phyloP scores from a whole-genome alignment of 2,329 filamentous ascomycete genomes.

The Rutstroemia sp. region DNA sequence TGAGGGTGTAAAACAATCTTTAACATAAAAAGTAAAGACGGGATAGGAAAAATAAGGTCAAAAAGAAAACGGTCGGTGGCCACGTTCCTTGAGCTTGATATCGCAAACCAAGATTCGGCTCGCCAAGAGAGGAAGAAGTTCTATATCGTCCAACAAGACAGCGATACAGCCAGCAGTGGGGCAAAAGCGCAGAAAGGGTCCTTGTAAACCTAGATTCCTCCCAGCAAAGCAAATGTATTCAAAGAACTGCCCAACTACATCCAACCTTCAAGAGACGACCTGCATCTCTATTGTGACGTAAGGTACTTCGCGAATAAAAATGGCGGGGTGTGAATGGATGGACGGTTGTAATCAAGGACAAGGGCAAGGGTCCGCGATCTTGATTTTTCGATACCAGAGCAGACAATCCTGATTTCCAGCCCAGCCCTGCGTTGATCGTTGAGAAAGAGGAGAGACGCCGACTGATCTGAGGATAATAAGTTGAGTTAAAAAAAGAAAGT shows the following conservation, averaged over 20 bases:
- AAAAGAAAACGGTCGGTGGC: background rate
- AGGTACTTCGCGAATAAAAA: background rate
- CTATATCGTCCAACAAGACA: background rate
- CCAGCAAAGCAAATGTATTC: background rate
- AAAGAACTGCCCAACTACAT: constrained; percentile 4
- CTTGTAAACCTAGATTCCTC: background rate
- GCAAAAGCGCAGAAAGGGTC: background rate
- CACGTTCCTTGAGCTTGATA: constrained; percentile 7
- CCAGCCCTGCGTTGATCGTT: too few relatives aligned
- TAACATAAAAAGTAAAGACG: background rate
- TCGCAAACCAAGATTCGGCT: background rate
- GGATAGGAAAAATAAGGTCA: background rate
- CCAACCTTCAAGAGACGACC: constrained; percentile 11
- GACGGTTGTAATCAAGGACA: background rate
- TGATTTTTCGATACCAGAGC: background rate
- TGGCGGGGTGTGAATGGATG: background rate
- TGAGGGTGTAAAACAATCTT: background rate
- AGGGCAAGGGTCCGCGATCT: background rate
- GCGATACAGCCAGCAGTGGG: background rate
- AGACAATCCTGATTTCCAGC: too few relatives aligned
- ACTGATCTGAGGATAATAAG: too few relatives aligned
- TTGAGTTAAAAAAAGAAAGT: too few relatives aligned
- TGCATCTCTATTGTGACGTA: constrained; percentile 19
- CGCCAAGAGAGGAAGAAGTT: background rate
- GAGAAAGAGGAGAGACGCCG: too few relatives aligned